Evolutionary conservation across 345 rosid genomes (phyloP).

Genomic region (Laguncularia racemosa): DNA sequence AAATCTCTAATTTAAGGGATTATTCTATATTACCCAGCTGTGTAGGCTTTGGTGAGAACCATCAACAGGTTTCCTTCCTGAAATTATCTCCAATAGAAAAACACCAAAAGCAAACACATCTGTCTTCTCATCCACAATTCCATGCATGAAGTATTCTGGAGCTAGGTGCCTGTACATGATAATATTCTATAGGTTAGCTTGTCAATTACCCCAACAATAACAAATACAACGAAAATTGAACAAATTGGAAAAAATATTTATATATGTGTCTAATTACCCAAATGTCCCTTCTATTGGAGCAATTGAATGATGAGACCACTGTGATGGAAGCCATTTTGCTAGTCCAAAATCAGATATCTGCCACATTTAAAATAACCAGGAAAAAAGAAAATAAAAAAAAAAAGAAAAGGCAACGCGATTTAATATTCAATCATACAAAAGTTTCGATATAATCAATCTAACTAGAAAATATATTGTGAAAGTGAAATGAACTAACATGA

Average conservation of each 20-base stretch:
- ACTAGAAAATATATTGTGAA: too few relatives aligned
- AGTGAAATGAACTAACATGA: too few relatives aligned
- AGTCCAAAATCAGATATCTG: conserved; percentile 95
- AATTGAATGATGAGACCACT: conserved; percentile 97
- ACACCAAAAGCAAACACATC: conserved; percentile 97
- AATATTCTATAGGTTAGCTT: too few relatives aligned
- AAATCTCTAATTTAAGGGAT: not conserved
- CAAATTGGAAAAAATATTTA: too few relatives aligned
- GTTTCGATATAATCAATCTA: too few relatives aligned
- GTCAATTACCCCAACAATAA: not conserved
- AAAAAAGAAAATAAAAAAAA: not conserved
- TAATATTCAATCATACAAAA: too few relatives aligned
- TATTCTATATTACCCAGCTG: conserved; percentile 54
- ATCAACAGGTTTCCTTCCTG: conserved; percentile 87
- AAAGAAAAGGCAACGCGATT: too few relatives aligned
- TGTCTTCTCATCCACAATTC: conserved; percentile 96
- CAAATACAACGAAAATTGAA: not conserved
- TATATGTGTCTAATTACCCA: conserved; percentile 33
- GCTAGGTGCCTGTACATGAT: conserved; percentile 60
- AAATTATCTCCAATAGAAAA: conserved; percentile 74
- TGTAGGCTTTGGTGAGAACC: conserved; percentile 86
- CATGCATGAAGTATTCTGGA: conserved; percentile 94
- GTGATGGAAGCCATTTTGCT: conserved; percentile 98
- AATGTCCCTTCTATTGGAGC: conserved; percentile 99
- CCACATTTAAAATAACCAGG: not conserved